phyloP scores from a whole-genome alignment of 2,329 filamentous ascomycete species.

The Periconia macrospinosa region DNA sequence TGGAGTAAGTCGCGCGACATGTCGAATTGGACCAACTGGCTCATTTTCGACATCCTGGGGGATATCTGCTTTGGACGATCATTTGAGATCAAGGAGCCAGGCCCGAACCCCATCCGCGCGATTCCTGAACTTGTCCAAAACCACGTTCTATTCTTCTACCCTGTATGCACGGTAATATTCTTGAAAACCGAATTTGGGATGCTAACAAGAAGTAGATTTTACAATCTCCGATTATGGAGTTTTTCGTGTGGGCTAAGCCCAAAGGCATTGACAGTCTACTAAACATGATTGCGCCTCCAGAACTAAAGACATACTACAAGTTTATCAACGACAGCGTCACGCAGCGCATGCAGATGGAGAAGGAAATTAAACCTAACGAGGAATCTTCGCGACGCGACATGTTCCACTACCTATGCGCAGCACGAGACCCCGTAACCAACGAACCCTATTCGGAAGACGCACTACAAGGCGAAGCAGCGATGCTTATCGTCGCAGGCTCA shows the following conservation, averaged over 20 bases:
- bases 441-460: constrained; percentile 36
- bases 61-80: no score
- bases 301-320: constrained; percentile 6
- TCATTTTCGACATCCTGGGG: no score
- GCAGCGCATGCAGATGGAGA: neutral
- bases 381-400: constrained; percentile 28
- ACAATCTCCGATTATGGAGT: no score
- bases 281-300: neutral
- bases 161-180: no score
- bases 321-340: constrained; percentile 9
- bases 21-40: neutral
- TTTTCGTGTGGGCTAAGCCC: no score
- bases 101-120: constrained; percentile 2
- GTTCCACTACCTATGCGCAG: constrained; percentile 43
- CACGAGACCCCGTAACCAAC: constrained; percentile 43
- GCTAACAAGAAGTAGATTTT: no score
- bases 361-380: neutral
- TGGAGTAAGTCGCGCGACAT: no score
- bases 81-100: no score
- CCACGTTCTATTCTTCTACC: no score
- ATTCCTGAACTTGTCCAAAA: neutral
- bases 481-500: constrained; percentile 11
- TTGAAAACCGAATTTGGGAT: no score
- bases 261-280: neutral
- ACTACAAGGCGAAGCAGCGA: constrained; percentile 26